Evolutionary conservation across 192 early-diverging fungal genomes (phyloP).

Genomic region (Podila epicladia): DNA sequence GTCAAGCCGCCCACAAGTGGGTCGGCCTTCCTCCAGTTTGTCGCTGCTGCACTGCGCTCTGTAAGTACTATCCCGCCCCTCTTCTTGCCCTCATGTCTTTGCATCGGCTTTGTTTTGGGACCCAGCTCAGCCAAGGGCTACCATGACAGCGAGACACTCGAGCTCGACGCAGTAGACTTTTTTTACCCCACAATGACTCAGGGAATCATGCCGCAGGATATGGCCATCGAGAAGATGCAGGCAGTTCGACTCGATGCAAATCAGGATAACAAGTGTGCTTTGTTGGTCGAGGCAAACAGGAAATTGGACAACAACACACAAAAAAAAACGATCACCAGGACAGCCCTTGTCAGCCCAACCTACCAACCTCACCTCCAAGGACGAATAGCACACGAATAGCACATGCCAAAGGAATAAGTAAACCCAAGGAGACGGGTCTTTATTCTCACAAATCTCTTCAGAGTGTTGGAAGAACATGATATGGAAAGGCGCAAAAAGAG

Average conservation of each 20-base stretch:
- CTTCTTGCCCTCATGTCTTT: too few species aligned
- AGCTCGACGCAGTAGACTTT: too few species aligned
- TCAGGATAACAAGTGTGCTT: not conserved
- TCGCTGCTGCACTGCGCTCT: constrained; percentile 36
- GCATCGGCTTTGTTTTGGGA: too few species aligned
- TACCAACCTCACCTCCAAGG: not conserved
- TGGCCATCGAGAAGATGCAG: too few species aligned
- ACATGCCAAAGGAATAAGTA: constrained; percentile 14
- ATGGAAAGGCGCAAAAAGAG: too few species aligned
- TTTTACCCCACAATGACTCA: too few species aligned
- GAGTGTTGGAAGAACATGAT: too few species aligned
- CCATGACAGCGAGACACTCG: too few species aligned
- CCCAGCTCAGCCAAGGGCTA: too few species aligned
- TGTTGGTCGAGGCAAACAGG: not conserved
- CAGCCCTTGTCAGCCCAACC: not conserved
- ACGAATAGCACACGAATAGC: constrained; percentile 14
- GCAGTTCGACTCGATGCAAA: not conserved
- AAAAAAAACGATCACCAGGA: not conserved
- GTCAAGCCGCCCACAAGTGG: constrained; percentile 41
- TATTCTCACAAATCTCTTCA: too few species aligned
- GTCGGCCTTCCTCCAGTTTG: constrained; percentile 45
- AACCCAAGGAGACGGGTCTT: not conserved
- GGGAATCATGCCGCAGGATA: too few species aligned
- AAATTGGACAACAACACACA: not conserved
- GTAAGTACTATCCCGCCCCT: constrained; percentile 1